Conservation (phyloP, 2,329 filamentous ascomycete species). For the Elsinoe australis region DNA sequence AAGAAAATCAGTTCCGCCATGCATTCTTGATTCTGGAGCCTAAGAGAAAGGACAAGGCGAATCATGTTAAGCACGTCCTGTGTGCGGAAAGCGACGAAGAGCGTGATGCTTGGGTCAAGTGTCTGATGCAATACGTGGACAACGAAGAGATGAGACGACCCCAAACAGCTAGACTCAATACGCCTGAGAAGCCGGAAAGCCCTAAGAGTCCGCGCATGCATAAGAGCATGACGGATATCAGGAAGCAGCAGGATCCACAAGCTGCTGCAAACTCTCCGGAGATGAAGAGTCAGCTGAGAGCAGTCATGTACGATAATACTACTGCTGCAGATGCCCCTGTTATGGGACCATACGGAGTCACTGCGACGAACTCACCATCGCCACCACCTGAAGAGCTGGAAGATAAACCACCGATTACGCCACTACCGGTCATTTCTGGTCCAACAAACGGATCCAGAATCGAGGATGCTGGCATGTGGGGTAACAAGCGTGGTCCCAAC, state of each 20-base stretch:
- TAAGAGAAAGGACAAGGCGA: slow-evolving; percentile 88
- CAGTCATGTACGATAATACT: slow-evolving; percentile 50
- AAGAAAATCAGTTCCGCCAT: slow-evolving; percentile 91
- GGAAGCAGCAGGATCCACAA: slow-evolving; percentile 20
- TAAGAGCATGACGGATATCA: slow-evolving; percentile 33
- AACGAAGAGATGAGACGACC: slow-evolving; percentile 51
- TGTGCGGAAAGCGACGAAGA: slow-evolving; percentile 93
- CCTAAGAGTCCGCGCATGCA: slow-evolving; percentile 28
- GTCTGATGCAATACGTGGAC: slow-evolving; percentile 82
- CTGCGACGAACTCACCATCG: slow-evolving; percentile 27
- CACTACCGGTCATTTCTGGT: slow-evolving; percentile 57
- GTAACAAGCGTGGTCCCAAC: slow-evolving; percentile 52
- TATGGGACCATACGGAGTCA: slow-evolving; percentile 36
- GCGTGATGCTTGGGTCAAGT: slow-evolving; percentile 88
- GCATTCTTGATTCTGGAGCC: slow-evolving; percentile 92
- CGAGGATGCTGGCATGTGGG: slow-evolving; percentile 74
- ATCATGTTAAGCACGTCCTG: slow-evolving; percentile 82
- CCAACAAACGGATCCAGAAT: slow-evolving; percentile 81
- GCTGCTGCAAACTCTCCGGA: slow-evolving; percentile 21
- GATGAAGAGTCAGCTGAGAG: slow-evolving; percentile 25
- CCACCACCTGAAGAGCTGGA: slow-evolving; percentile 24
- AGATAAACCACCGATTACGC: slow-evolving; percentile 7
- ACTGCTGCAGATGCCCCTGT: slow-evolving; percentile 51
- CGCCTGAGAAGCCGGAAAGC: neutral
- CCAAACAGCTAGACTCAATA: slow-evolving; percentile 18